Evolutionary conservation across 2,329 filamentous ascomycete genomes (phyloP).

Genomic region (Metarhizium robertsii): DNA sequence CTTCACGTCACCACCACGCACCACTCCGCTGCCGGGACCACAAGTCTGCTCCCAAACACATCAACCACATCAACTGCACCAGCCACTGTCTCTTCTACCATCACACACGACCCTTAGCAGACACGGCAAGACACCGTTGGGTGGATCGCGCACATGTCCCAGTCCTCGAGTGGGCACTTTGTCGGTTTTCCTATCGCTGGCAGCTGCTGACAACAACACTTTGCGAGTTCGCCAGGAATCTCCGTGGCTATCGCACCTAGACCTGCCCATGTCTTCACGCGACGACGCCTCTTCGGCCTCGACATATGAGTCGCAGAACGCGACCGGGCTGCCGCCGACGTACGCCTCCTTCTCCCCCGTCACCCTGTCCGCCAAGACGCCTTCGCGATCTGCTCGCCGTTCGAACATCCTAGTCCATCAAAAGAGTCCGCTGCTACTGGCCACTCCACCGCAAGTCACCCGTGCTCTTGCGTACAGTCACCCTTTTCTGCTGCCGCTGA

Average conservation of each 20-base stretch:
- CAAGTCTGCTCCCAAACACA: background rate
- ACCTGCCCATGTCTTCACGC: conserved; percentile 28
- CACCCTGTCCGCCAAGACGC: conserved; percentile 59
- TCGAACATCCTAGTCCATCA: conserved; percentile 94
- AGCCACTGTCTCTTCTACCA: no score
- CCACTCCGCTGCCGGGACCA: background rate
- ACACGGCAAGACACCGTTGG: background rate
- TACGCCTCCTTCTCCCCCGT: conserved; percentile 84
- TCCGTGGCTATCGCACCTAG: conserved; percentile 43
- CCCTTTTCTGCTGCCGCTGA: conserved; percentile 83
- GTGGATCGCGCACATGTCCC: background rate
- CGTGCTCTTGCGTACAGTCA: conserved; percentile 92
- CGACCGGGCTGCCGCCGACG: conserved; percentile 52
- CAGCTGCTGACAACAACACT: conserved; percentile 6
- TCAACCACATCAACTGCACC: background rate
- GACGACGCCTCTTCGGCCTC: conserved; percentile 26
- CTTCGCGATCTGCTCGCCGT: conserved; percentile 55
- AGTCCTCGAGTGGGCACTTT: background rate
- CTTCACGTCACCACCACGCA: background rate
- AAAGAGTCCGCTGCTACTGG: conserved; percentile 85
- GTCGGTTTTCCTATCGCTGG: conserved; percentile 2
- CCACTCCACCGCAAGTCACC: conserved; percentile 90
- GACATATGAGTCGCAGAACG: conserved; percentile 20
- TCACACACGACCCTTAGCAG: no score
- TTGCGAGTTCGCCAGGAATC: conserved; percentile 20